Evolutionary conservation across 1,139 yeast genomes (phyloP), one percentile per base, ranked within the genome.

Genomic region (Scheffersomyces illinoinensis): DNA sequence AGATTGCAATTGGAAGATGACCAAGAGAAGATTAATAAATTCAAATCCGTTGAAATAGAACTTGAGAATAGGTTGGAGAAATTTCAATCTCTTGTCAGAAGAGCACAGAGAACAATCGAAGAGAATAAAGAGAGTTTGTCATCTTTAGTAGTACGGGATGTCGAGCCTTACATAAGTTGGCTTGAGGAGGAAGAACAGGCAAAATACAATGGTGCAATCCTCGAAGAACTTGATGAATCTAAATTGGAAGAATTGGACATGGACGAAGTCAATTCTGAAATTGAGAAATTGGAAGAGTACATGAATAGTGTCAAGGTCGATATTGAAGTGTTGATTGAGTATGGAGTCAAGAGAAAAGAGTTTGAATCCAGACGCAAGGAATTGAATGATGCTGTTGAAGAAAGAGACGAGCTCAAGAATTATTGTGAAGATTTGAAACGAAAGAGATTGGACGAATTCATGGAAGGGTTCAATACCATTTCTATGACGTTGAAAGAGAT

Each of bases 401-500:
- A 82, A 60, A 84, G 98, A 67, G 97, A 93, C 65, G 79, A 78
- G 26, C 81, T 88, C 61, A 87, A 90, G 66, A 79, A 78, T 56
- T 77, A 78, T 58, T 84, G 89, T 59, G 97, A 92, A 67, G 89
- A 87, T 39, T 77, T 93, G 65, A 89, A 90, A 69, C 84, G 88
- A 58, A 86, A 84, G 62, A 82, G 99, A 57, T 79, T 90, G 57
- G 93, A 89, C 63, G 98, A 96, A 72, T 96, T 96, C 69, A 92
- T 93, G 97, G 87, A 85, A 63, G 99, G 99, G 0, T 95, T 96
- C 76, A 86, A 88, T 65, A 82, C 87, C 43, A 96, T 96, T 48
- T 93, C 98, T 1, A 81, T 88, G 74, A 91, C 97, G 7, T 83
- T 96, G 63, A 95, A 95, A 72, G 98, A 92, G 68, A 93, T 96